Evolutionary conservation across 148 eudicot genomes (phyloP).

Genomic region (Linanthus parryae): DNA sequence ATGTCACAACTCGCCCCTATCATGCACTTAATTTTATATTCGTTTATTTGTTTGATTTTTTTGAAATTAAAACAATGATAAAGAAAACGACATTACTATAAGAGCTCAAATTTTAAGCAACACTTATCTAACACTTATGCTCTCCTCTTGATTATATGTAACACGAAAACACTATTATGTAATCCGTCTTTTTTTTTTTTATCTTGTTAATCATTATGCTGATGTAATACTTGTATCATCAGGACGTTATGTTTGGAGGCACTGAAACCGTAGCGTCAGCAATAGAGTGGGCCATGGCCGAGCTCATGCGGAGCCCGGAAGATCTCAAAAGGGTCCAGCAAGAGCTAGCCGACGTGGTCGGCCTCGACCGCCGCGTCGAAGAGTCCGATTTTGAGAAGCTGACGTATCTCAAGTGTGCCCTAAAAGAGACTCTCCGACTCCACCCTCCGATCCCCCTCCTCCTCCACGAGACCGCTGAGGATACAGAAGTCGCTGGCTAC

Average conservation of each 20-base stretch:
- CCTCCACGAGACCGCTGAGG: slow-evolving; percentile 61
- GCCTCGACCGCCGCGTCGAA: slow-evolving; percentile 40
- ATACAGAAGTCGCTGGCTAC: slow-evolving; percentile 38
- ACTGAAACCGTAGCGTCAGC: slow-evolving; percentile 85
- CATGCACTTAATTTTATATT: no score
- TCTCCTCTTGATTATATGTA: no score
- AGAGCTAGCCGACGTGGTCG: slow-evolving; percentile 50
- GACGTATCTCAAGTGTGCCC: slow-evolving; percentile 37
- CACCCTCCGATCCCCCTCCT: slow-evolving; percentile 78
- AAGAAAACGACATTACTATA: no score
- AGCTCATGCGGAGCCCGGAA: slow-evolving; percentile 47
- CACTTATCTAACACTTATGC: no score
- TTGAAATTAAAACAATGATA: no score
- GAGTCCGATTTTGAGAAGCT: slow-evolving; percentile 67
- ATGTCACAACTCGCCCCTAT: no score
- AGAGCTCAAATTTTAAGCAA: no score
- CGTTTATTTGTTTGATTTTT: no score
- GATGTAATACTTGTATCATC: neutral
- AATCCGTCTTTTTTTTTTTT: no score
- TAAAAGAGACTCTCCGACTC: slow-evolving; percentile 62
- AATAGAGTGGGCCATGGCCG: slow-evolving; percentile 76
- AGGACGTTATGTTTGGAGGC: slow-evolving; percentile 92
- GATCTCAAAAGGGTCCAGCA: slow-evolving; percentile 57
- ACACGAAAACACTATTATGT: no score
- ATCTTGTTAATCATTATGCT: no score